Conservation (phyloP, 192 early-diverging fungal species). For the Coemansia sp. region DNA sequence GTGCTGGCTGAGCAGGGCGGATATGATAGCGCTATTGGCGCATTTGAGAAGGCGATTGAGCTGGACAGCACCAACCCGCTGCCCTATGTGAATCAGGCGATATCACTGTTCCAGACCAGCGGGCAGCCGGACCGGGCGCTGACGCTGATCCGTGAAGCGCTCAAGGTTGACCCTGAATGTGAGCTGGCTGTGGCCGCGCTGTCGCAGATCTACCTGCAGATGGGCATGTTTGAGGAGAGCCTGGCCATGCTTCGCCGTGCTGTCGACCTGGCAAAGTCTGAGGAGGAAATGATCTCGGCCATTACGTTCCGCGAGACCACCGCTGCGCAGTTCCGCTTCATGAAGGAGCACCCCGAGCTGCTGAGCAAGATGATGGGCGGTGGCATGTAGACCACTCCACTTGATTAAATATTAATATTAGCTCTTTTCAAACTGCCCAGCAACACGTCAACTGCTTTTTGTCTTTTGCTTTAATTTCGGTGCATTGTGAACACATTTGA, state of each 20-base stretch:
- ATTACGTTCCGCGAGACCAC: constrained; percentile 70
- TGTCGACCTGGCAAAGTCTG: constrained; percentile 79
- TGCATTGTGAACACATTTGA: constrained; percentile 4
- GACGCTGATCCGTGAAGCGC: constrained; percentile 72
- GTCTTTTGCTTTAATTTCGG: background rate
- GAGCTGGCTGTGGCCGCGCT: constrained; percentile 87
- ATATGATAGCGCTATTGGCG: constrained; percentile 75
- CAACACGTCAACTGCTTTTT: constrained; percentile 3
- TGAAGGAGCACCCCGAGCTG: constrained; percentile 58
- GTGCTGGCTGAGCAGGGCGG: constrained; percentile 83
- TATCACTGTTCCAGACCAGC: constrained; percentile 75
- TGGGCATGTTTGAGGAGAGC: constrained; percentile 84
- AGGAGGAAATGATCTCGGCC: constrained; percentile 85
- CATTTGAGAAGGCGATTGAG: constrained; percentile 87
- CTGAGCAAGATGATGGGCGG: constrained; percentile 54
- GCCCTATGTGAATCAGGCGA: constrained; percentile 97
- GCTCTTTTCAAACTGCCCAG: background rate
- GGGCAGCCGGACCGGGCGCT: constrained; percentile 74
- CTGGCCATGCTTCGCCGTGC: constrained; percentile 79
- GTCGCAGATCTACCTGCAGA: constrained; percentile 79
- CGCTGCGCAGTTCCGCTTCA: constrained; percentile 59
- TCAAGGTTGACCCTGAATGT: constrained; percentile 91
- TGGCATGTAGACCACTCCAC: constrained; percentile 21
- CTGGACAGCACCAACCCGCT: constrained; percentile 82
- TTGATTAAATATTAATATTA: constrained; percentile 4